Conservation (phyloP, 352 stramenopile genomes). For the Phytopythium mirpurense region DNA sequence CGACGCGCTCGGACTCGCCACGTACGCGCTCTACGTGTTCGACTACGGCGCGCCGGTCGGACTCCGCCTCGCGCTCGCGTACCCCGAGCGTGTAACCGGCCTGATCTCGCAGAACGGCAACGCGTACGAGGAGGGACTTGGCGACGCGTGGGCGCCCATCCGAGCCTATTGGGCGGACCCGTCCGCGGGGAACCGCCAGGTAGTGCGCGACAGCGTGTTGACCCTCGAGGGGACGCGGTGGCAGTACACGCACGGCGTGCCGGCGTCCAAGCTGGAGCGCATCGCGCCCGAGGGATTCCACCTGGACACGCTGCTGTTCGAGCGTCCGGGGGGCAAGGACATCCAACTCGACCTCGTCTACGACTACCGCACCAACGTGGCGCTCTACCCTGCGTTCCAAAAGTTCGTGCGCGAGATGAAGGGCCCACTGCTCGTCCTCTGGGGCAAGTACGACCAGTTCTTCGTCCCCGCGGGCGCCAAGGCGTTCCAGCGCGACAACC, state of each 20-base stretch:
- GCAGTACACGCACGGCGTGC: conserved; percentile 4
- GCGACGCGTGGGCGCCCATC: conserved; percentile 2
- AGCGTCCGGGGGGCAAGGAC: conserved; percentile 2
- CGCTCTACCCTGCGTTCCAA: conserved; percentile 2
- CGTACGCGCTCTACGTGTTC: conserved; percentile 5
- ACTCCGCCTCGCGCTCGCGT: conserved; percentile 1
- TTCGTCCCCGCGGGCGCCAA: conserved; percentile 1
- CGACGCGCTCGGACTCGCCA: background rate
- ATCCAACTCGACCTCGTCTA: conserved; percentile 7
- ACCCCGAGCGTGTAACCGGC: background rate
- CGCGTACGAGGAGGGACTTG: conserved; percentile 5
- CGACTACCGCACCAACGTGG: conserved; percentile 2
- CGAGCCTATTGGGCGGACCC: background rate
- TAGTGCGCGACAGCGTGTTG: conserved; percentile 4
- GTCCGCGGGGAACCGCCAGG: conserved; percentile 1
- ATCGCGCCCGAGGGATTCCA: conserved; percentile 1
- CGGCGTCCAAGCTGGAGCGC: conserved; percentile 2
- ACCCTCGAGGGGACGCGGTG: conserved; percentile 2
- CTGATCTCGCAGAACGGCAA: conserved; percentile 5
- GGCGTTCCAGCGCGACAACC: conserved; percentile 4
- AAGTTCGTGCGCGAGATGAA: conserved; percentile 3
- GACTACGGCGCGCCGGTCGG: conserved; percentile 3
- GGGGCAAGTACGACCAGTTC: conserved; percentile 4
- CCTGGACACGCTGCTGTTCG: conserved; percentile 5
- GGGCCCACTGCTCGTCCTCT: conserved; percentile 3